Conservation (phyloP, 2,329 filamentous ascomycete species). For the Paecilomyces sp. region DNA sequence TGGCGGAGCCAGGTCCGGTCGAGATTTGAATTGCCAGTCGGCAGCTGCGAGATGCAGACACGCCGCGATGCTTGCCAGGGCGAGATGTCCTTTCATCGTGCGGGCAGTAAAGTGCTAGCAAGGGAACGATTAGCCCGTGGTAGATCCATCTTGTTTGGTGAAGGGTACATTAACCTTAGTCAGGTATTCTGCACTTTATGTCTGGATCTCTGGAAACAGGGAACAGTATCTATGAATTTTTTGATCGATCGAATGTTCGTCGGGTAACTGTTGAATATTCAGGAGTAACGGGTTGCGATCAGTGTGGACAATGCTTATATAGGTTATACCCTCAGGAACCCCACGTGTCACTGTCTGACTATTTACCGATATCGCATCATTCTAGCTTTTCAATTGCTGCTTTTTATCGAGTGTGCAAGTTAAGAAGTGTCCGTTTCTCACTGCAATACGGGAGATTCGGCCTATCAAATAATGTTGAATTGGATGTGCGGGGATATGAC, state of each 20-base stretch:
- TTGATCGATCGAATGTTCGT: too few species aligned
- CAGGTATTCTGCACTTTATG: not conserved
- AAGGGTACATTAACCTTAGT: not conserved
- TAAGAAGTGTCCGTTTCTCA: not conserved
- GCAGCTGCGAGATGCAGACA: not conserved
- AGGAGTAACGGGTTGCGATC: not conserved
- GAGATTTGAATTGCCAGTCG: not conserved
- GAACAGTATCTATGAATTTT: not conserved
- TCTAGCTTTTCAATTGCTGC: not conserved
- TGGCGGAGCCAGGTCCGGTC: constrained; percentile 15
- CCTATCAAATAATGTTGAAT: not conserved
- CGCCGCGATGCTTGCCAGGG: not conserved
- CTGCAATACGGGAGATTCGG: not conserved
- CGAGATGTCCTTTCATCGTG: not conserved
- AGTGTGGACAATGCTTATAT: not conserved
- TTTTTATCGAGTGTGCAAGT: not conserved
- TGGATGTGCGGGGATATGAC: not conserved
- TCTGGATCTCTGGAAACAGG: not conserved
- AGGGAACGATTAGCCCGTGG: not conserved
- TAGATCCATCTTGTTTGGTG: not conserved
- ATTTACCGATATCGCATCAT: not conserved
- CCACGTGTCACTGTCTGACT: not conserved
- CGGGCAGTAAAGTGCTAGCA: not conserved
- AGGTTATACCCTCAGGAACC: not conserved
- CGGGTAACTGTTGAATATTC: too few species aligned